These are phyloP conservation scores for Arachnomyces sp. DNA, from an alignment of 2,329 filamentous ascomycete species.

Conservation along the genomic window DNA sequence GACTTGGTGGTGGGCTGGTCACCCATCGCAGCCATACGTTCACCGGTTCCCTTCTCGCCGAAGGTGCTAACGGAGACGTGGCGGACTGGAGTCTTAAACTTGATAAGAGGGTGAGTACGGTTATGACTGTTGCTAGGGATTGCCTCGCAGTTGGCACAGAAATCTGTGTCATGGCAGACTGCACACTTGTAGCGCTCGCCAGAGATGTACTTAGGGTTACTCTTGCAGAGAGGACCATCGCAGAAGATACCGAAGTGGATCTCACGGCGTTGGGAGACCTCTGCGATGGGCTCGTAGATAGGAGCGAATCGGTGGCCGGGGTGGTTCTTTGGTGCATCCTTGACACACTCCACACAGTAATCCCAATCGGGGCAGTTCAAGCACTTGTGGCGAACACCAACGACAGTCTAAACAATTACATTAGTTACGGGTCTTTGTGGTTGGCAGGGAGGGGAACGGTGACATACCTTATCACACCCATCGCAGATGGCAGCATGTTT, in stretches of 20 bases:
- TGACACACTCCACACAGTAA: conserved; percentile 72
- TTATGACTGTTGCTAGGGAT: conserved; percentile 79
- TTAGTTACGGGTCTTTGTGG: conserved; percentile 13
- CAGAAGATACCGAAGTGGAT: conserved; percentile 84
- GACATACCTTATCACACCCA: conserved; percentile 66
- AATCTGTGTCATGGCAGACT: conserved; percentile 88
- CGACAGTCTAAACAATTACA: conserved; percentile 52
- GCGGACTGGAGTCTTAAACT: conserved; percentile 88
- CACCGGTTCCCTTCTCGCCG: conserved; percentile 64
- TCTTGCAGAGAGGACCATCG: conserved; percentile 79
- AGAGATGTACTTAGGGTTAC: conserved; percentile 55
- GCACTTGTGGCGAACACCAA: conserved; percentile 91
- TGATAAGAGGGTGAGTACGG: conserved; percentile 91
- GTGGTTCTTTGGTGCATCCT: conserved; percentile 60
- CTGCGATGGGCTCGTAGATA: conserved; percentile 62
- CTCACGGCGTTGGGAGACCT: conserved; percentile 39
- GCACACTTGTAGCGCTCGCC: conserved; percentile 95
- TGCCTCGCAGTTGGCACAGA: conserved; percentile 90
- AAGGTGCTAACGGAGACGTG: conserved; percentile 79
- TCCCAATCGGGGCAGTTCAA: conserved; percentile 96
- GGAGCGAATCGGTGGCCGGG: conserved; percentile 80
- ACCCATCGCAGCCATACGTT: conserved; percentile 60
- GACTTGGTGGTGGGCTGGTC: conserved; percentile 43
- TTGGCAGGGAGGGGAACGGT: background rate
- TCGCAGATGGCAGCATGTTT: conserved; percentile 87